Conservation (phyloP, 2,329 filamentous ascomycete species). For the Penicillium sp. region DNA sequence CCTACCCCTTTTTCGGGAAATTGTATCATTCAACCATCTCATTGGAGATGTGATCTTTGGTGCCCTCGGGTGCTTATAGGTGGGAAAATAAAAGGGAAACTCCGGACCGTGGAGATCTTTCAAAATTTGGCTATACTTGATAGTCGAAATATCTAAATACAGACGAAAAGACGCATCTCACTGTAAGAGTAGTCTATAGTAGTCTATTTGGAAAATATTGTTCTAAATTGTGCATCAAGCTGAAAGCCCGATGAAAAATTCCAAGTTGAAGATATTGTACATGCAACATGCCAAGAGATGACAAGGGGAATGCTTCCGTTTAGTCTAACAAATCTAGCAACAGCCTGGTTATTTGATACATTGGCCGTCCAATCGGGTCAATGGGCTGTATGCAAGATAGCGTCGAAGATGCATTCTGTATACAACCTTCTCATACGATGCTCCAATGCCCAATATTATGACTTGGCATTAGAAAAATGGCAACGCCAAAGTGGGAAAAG, state of each 20-base stretch:
- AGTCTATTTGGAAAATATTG: neutral
- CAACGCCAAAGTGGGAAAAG: constrained; percentile 4
- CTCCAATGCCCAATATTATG: neutral
- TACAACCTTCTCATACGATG: neutral
- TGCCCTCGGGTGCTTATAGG: constrained; percentile 10
- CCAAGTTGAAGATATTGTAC: constrained; percentile 1
- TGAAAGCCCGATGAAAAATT: too few species aligned
- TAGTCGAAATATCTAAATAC: neutral
- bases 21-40: neutral
- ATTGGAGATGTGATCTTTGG: neutral
- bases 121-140: neutral
- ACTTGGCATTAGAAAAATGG: neutral
- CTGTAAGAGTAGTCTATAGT: neutral
- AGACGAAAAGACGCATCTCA: neutral
- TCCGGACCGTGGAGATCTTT: neutral
- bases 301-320: neutral
- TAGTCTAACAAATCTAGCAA: neutral
- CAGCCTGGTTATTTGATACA: neutral
- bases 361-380: neutral
- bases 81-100: constrained; percentile 15
- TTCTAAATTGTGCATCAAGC: neutral
- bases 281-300: neutral
- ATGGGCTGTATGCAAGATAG: neutral
- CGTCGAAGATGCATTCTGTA: neutral
- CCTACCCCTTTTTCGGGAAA: neutral